Percentiles rank a stretch among this genome's conserved stretches.
phyloP scores from a whole-genome alignment of 768 basidiomycete genomes.

The Leucogyrophana mollusca region DNA sequence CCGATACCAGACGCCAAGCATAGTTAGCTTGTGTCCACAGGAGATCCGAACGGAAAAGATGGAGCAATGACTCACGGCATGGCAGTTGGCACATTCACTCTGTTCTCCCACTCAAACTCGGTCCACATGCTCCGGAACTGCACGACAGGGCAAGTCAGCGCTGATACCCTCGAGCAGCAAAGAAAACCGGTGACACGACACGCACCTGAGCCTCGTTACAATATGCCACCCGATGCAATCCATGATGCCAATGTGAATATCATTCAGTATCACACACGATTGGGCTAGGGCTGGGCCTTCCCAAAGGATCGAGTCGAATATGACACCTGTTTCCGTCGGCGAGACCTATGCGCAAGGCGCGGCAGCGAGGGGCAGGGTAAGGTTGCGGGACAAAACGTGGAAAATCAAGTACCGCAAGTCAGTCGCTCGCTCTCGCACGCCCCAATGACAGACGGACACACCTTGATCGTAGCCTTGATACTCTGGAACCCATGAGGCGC shows the following conservation, averaged over 20 bases:
- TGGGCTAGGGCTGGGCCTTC: conserved; percentile 88
- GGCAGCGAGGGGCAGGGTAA: no score
- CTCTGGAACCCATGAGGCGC: conserved; percentile 98
- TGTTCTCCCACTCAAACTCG: conserved; percentile 99
- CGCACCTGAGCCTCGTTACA: conserved; percentile 91
- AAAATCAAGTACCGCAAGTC: no score
- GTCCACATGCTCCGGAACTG: conserved; percentile 99
- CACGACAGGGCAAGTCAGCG: no score
- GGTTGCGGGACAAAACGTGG: no score
- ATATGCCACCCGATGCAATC: conserved; percentile 94
- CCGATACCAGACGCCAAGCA: no score
- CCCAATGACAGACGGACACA: no score
- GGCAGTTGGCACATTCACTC: conserved; percentile 87
- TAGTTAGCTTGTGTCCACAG: no score
- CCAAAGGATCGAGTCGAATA: conserved; percentile 97
- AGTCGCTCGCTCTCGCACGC: no score
- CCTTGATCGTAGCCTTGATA: conserved; percentile 98
- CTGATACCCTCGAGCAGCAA: no score
- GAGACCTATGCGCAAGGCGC: no score
- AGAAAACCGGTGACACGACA: no score
- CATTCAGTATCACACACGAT: conserved; percentile 90
- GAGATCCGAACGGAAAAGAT: no score
- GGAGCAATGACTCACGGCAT: conserved; percentile 85
- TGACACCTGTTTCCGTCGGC: conserved; percentile 97
- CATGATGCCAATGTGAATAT: conserved; percentile 99